Percentiles rank a stretch among this genome's conserved stretches.
Conservation (phyloP, 2,329 filamentous ascomycete genomes). For the Triangularia verruculosa region DNA sequence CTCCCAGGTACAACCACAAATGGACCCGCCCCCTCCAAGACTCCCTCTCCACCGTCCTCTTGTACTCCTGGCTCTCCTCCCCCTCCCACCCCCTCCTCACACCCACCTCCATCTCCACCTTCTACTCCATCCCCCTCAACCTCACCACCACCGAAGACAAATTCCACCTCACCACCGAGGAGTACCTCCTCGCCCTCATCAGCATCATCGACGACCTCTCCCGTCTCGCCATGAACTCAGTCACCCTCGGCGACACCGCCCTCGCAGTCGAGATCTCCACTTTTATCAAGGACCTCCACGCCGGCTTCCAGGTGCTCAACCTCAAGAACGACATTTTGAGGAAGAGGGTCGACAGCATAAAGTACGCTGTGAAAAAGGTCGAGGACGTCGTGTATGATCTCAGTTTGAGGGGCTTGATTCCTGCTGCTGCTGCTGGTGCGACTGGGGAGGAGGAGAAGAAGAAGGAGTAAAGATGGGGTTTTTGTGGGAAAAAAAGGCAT, state of each 20-base stretch:
- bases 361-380: slow-evolving; percentile 96
- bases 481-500: too few species aligned
- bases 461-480: background rate
- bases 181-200: slow-evolving; percentile 88
- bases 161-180: slow-evolving; percentile 95
- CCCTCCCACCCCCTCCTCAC: slow-evolving; percentile 1
- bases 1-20: slow-evolving; percentile 64
- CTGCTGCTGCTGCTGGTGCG: slow-evolving; percentile 29
- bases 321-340: slow-evolving; percentile 92
- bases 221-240: slow-evolving; percentile 88
- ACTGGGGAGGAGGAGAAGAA: background rate
- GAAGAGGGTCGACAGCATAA: slow-evolving; percentile 86
- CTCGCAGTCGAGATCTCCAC: slow-evolving; percentile 83
- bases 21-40: slow-evolving; percentile 86
- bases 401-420: slow-evolving; percentile 77
- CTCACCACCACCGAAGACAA: slow-evolving; percentile 75
- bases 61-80: slow-evolving; percentile 69
- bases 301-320: slow-evolving; percentile 95
- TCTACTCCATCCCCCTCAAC: slow-evolving; percentile 73
- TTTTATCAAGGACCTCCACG: slow-evolving; percentile 93
- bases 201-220: slow-evolving; percentile 85
- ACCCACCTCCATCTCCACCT: background rate
- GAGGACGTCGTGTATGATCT: slow-evolving; percentile 98
- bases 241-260: slow-evolving; percentile 84
- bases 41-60: slow-evolving; percentile 58